These are phyloP conservation scores for Liquidambar formosana DNA, from an alignment of 164 flowering plant species.

Conservation along the genomic window DNA sequence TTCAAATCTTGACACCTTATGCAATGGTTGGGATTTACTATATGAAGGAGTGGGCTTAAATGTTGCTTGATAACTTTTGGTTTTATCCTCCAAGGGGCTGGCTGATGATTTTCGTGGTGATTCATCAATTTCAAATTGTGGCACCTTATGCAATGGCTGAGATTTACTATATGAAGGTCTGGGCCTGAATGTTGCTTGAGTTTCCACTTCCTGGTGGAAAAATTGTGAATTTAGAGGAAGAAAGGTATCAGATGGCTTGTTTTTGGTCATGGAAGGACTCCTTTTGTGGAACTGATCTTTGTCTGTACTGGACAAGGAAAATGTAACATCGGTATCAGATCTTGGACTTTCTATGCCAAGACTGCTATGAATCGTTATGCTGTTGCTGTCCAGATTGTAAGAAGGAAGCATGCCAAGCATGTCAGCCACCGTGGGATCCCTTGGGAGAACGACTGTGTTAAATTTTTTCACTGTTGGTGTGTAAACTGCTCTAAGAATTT, in stretches of 20 bases:
- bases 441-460: neutral
- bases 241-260: conserved; percentile 2
- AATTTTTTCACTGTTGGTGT: conserved; percentile 2
- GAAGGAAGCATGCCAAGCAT: conserved; percentile 12
- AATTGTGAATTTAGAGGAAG: conserved; percentile 13
- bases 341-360: conserved; percentile 22
- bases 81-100: conserved; percentile 7
- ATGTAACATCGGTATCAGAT: conserved; percentile 13
- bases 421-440: conserved; percentile 13
- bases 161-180: conserved; percentile 14
- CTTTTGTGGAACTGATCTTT: conserved; percentile 5
- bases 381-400: neutral
- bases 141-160: conserved; percentile 12
- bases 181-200: neutral
- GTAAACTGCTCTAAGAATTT: conserved; percentile 18
- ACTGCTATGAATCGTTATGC: conserved; percentile 16
- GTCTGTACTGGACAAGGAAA: conserved; percentile 15
- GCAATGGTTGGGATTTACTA: conserved; percentile 21
- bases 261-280: conserved; percentile 5
- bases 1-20: conserved; percentile 5
- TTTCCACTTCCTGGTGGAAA: neutral
- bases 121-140: conserved; percentile 1
- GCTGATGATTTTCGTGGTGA: conserved; percentile 9
- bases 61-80: conserved; percentile 2
- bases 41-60: neutral